Percentiles rank a stretch among this genome's conserved stretches.
Evolutionary conservation across 345 rosid species (phyloP).

Genomic region (Hibiscus tridactylites): DNA sequence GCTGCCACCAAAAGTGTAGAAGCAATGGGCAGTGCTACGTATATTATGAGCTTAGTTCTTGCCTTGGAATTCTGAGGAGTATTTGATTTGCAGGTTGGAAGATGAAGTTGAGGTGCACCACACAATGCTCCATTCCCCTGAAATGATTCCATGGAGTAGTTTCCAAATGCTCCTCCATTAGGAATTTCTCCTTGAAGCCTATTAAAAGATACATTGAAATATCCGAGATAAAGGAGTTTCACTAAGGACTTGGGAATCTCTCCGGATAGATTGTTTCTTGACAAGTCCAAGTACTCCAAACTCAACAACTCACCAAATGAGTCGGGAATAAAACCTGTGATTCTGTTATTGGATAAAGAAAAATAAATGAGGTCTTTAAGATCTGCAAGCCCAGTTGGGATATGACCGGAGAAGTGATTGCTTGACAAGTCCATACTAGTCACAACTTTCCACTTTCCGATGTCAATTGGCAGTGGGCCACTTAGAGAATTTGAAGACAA

Average conservation of each 20-base stretch:
- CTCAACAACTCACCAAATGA: not conserved
- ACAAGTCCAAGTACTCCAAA: constrained; percentile 19
- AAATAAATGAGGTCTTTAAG: not conserved
- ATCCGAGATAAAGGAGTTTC: not conserved
- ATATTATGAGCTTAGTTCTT: not conserved
- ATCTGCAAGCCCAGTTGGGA: constrained; percentile 2
- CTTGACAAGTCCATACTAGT: constrained; percentile 7
- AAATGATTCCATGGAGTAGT: constrained; percentile 13
- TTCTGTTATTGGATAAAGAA: constrained; percentile 4
- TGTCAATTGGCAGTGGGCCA: not conserved
- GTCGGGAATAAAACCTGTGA: constrained; percentile 16
- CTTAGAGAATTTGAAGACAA: constrained; percentile 13
- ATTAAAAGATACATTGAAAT: constrained; percentile 17
- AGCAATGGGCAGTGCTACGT: not conserved
- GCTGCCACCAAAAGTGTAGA: not conserved
- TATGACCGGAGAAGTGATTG: constrained; percentile 8
- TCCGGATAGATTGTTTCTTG: constrained; percentile 17
- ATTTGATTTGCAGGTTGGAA: not conserved
- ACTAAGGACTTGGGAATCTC: constrained; percentile 15
- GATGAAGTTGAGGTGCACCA: not conserved
- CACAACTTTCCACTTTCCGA: constrained; percentile 17
- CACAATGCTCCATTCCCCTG: constrained; percentile 7
- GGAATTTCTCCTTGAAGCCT: constrained; percentile 15
- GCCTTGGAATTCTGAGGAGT: not conserved
- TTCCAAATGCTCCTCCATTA: constrained; percentile 6